Percentiles rank a stretch among this genome's conserved stretches.
phyloP scores from a whole-genome alignment of 495 filamentous ascomycete species.

The Tuber magnatum region DNA sequence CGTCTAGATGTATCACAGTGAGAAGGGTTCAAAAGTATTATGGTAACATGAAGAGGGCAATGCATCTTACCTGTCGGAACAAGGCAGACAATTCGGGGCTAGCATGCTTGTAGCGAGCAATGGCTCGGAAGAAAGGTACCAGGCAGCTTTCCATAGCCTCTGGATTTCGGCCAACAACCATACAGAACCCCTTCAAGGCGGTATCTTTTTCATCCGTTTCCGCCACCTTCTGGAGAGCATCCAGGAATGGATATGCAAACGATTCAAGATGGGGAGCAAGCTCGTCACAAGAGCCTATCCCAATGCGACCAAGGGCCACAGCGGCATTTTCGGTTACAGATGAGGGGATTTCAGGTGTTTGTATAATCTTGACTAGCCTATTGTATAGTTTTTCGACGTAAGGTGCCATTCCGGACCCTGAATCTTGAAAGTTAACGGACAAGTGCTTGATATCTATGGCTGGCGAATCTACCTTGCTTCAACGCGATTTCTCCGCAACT shows the following conservation, averaged over 20 bases:
- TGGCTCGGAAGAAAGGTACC: constrained; percentile 73
- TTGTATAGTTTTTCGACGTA: constrained; percentile 70
- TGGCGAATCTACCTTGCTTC: constrained; percentile 51
- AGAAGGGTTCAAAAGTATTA: constrained; percentile 18
- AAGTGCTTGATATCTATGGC: neutral
- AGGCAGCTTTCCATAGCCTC: constrained; percentile 83
- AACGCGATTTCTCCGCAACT: constrained; percentile 90
- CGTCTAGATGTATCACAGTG: constrained; percentile 52
- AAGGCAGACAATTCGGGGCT: constrained; percentile 43
- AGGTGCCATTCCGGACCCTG: constrained; percentile 55
- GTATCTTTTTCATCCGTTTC: constrained; percentile 92
- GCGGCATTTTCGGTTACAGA: constrained; percentile 93
- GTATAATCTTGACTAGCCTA: constrained; percentile 68
- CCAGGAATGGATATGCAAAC: constrained; percentile 74
- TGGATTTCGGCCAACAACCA: constrained; percentile 77
- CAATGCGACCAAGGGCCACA: constrained; percentile 83
- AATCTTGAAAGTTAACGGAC: constrained; percentile 22
- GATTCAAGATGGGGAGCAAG: constrained; percentile 73
- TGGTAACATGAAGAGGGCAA: neutral
- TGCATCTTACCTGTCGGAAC: constrained; percentile 47
- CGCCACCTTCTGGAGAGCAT: constrained; percentile 72
- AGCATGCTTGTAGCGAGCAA: constrained; percentile 62
- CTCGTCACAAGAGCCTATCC: constrained; percentile 67
- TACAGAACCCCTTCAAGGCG: constrained; percentile 81
- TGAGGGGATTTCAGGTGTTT: constrained; percentile 73